These are phyloP conservation scores for Malassezia slooffiae DNA, from an alignment of 1,284 basidiomycete genomes.

Conservation along the genomic window DNA sequence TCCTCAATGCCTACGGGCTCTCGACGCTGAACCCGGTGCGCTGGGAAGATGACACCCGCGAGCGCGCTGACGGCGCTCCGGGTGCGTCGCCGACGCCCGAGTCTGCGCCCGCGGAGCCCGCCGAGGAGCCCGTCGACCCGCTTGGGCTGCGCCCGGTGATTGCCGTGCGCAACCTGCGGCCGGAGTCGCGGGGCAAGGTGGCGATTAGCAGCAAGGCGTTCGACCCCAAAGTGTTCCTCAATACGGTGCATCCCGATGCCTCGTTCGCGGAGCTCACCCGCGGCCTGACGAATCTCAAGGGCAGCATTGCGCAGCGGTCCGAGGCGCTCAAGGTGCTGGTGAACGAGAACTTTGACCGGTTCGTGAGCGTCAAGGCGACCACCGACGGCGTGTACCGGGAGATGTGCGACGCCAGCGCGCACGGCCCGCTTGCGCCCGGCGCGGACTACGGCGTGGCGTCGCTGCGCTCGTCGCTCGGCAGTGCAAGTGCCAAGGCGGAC, in stretches of 20 bases:
- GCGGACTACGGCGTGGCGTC: slow-evolving; percentile 74
- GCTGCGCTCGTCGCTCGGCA: slow-evolving; percentile 54
- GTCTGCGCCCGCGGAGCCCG: slow-evolving; percentile 13
- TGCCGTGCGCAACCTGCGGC: slow-evolving; percentile 20
- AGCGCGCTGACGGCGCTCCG: too few relatives aligned
- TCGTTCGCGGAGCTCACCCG: slow-evolving; percentile 74
- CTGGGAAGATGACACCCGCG: slow-evolving; percentile 37
- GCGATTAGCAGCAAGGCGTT: slow-evolving; percentile 72
- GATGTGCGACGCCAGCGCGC: slow-evolving; percentile 60
- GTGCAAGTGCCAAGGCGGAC: slow-evolving; percentile 73
- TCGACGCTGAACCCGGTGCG: slow-evolving; percentile 43
- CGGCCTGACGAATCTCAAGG: slow-evolving; percentile 39
- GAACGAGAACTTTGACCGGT: slow-evolving; percentile 94
- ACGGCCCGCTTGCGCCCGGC: slow-evolving; percentile 64
- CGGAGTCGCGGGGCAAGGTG: slow-evolving; percentile 26
- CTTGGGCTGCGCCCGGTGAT: slow-evolving; percentile 50
- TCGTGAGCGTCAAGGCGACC: slow-evolving; percentile 91
- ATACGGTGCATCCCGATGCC: slow-evolving; percentile 84
- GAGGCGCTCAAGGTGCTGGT: slow-evolving; percentile 88
- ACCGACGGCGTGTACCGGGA: slow-evolving; percentile 81
- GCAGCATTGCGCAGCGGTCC: slow-evolving; percentile 52
- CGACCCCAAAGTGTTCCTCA: slow-evolving; percentile 85
- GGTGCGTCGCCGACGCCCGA: too few relatives aligned
- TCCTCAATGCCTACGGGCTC: slow-evolving; percentile 48
- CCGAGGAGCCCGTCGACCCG: slow-evolving; percentile 40